Conservation (phyloP, 2,329 filamentous ascomycete species). For the Nothophoma quercina region DNA sequence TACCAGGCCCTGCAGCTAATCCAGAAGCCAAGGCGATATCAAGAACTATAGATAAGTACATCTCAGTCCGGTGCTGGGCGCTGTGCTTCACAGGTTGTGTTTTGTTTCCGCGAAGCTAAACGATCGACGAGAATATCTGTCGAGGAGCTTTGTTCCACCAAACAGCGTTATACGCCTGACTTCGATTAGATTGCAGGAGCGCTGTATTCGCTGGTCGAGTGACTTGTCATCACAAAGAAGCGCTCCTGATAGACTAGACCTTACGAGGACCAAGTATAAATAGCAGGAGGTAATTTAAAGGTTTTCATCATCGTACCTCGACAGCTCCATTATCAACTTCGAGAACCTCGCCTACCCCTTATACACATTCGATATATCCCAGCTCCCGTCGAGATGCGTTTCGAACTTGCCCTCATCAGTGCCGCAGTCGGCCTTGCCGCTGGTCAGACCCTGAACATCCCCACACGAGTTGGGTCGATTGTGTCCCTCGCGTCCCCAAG, state of each 20-base stretch:
- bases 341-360: too few relatives aligned
- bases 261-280: not conserved
- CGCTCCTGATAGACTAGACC: too few relatives aligned
- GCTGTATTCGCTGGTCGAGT: too few relatives aligned
- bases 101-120: not conserved
- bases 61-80: not conserved
- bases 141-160: conserved; percentile 6
- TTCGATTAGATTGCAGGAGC: not conserved
- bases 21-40: not conserved
- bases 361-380: not conserved
- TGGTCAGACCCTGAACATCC: conserved; percentile 40
- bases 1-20: not conserved
- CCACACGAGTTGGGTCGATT: conserved; percentile 33
- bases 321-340: too few relatives aligned
- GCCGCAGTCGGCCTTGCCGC: conserved; percentile 33
- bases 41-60: not conserved
- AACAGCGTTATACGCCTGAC: not conserved
- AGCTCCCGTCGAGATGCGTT: conserved; percentile 6
- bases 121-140: not conserved
- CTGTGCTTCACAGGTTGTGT: not conserved
- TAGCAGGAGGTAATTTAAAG: too few relatives aligned
- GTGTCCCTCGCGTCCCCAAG: conserved; percentile 28
- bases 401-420: conserved; percentile 31
- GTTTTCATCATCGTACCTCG: too few relatives aligned
- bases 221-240: too few relatives aligned